A percentile compares a stretch with the other conserved stretches of the same genome.
These are phyloP conservation scores for Plasmodium fragile DNA, from an alignment of 169 alveolate genomes.

Conservation along the genomic window DNA sequence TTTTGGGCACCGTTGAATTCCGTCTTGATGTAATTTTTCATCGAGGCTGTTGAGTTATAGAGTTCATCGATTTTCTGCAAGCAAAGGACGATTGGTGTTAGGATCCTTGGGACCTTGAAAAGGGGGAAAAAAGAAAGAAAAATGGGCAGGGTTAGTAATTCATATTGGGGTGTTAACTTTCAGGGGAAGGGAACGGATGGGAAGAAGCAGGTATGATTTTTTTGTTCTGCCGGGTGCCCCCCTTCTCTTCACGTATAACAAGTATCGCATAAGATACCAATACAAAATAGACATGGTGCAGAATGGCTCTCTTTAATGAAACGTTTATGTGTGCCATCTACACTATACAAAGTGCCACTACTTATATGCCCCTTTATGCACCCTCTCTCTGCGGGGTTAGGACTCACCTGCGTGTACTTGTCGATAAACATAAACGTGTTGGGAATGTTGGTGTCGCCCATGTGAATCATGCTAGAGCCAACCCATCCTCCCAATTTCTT, in stretches of 20 bases:
- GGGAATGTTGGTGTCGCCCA: conserved; percentile 95
- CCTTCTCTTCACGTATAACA: not conserved
- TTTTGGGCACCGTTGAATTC: conserved; percentile 90
- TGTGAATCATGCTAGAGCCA: conserved; percentile 93
- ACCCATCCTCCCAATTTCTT: conserved; percentile 91
- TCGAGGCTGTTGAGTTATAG: conserved; percentile 84
- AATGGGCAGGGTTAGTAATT: not conserved
- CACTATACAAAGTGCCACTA: not conserved
- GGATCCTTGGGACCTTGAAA: conserved; percentile 92
- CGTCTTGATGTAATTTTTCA: conserved; percentile 86
- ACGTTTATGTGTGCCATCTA: not conserved
- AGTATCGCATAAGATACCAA: not conserved
- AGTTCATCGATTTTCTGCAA: conserved; percentile 91
- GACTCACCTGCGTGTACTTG: conserved; percentile 89
- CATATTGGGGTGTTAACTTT: not conserved
- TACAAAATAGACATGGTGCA: not conserved
- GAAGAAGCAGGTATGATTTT: not conserved
- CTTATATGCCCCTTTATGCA: not conserved
- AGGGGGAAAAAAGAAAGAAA: not conserved
- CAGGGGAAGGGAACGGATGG: not conserved
- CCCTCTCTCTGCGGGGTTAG: not conserved
- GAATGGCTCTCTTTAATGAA: not conserved
- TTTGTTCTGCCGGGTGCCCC: not conserved
- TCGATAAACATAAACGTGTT: conserved; percentile 94
- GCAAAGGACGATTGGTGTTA: conserved; percentile 92